Base-by-base conservation (phyloP, 441 rosid species). In the Populus hybrid region DNA sequence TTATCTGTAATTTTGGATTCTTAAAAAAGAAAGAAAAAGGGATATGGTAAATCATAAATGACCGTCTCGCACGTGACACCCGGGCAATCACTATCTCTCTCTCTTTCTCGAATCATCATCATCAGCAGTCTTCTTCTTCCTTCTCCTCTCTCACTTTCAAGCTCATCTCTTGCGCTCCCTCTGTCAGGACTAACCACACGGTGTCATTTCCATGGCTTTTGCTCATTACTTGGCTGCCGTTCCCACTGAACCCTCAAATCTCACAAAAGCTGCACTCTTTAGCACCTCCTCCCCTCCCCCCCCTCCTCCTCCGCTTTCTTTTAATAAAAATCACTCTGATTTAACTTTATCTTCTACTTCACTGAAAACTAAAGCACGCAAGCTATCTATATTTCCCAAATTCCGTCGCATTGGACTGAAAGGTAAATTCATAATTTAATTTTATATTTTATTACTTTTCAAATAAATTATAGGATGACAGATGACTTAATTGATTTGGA, bases 181-280 rank as follows among this genome's bases (percentile, higher is more conserved):
- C 30, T 28, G 30, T 28, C 30, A 28, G 30, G 30, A 28, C 30
- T 28, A 28, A 28, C 57, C 16, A 67, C 0, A 7, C 42, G 6
- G 12, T 36, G 40, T 21, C 30, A 16, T 71, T 76, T 75, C 57
- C 57, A 91, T 93, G 98, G 97, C 97, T 67, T 83, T 88, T 72
- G 85, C 88, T 78, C 90, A 84, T 46, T 89, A 76, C 83, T 78
- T 87, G 79, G 81, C 84, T 20, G 81, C 90, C 70, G 89, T 87
- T 46, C 89, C 94, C 6, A 71, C 83, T 46, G 84, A 87, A 8
- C 64, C 86, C 34, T 74, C 85, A 24, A 67, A 42, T 68, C 75
- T 72, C 79, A 28, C 86, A 9, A 83, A 78, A 70, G 67, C 75
- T 69, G 34, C 84, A 10, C 3, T 77, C 46, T 42, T 75, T 64